These are phyloP conservation scores for Ambrosia artemisiifolia DNA, from an alignment of 129 eudicot genomes.

Conservation along the genomic window DNA sequence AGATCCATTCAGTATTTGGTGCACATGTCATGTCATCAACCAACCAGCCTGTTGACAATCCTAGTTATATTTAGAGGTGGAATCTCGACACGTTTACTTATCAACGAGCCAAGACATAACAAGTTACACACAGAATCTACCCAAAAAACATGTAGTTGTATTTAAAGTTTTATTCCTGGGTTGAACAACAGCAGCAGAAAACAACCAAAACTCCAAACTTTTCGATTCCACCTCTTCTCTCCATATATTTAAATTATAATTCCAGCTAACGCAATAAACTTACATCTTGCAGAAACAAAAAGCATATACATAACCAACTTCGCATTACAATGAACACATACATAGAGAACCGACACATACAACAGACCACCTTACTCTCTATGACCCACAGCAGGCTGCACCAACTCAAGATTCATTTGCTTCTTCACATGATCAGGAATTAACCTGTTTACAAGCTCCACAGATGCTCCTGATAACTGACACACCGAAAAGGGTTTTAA, in stretches of 20 bases:
- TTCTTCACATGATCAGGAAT: constrained; percentile 77
- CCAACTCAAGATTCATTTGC: constrained; percentile 63
- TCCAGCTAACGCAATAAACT: constrained; percentile 24
- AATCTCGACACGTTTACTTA: background rate
- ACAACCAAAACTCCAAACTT: constrained; percentile 27
- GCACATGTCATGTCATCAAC: too few relatives aligned
- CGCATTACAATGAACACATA: background rate
- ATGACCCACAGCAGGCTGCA: constrained; percentile 51
- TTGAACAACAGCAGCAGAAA: constrained; percentile 12
- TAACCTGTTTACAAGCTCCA: constrained; percentile 70
- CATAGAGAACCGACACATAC: constrained; percentile 1
- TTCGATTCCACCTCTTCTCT: constrained; percentile 17
- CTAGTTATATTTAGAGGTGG: too few relatives aligned
- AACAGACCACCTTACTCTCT: constrained; percentile 7
- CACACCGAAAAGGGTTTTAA: background rate
- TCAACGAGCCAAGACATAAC: background rate
- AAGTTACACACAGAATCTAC: constrained; percentile 26
- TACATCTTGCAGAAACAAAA: constrained; percentile 17
- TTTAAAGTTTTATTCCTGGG: background rate
- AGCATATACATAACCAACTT: constrained; percentile 30
- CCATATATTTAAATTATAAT: background rate
- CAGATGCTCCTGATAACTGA: constrained; percentile 71
- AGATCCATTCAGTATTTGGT: too few relatives aligned
- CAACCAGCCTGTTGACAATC: too few relatives aligned
- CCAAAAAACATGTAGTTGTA: constrained; percentile 12